phyloP scores from a whole-genome alignment of 129 eudicot genomes.

The Logfia minima region DNA sequence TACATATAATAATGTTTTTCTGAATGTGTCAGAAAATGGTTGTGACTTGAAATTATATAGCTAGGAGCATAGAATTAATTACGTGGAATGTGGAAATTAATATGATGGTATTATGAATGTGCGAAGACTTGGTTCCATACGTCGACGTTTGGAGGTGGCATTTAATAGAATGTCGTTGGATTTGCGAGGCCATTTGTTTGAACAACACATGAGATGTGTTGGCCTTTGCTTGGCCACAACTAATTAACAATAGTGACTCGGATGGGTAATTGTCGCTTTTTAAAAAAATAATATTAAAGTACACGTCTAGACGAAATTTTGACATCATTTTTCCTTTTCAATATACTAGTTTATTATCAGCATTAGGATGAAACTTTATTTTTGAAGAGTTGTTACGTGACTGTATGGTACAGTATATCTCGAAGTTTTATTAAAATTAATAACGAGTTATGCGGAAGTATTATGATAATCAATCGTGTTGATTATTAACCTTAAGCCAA shows the following conservation, averaged over 20 bases:
- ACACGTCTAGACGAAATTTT: too few relatives aligned
- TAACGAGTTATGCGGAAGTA: too few relatives aligned
- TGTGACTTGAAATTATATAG: not conserved
- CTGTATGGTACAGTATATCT: too few relatives aligned
- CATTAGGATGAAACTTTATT: too few relatives aligned
- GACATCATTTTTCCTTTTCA: too few relatives aligned
- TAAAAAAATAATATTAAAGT: too few relatives aligned
- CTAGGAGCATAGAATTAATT: not conserved
- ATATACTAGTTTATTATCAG: too few relatives aligned
- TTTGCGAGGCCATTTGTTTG: constrained; percentile 29
- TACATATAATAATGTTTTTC: not conserved
- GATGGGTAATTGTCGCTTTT: not conserved
- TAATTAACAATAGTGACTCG: not conserved
- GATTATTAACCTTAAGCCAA: too few relatives aligned
- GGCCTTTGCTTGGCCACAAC: constrained; percentile 29
- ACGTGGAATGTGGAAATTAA: not conserved
- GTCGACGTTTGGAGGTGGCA: constrained; percentile 22
- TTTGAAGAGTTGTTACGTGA: too few relatives aligned
- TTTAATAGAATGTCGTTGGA: constrained; percentile 23
- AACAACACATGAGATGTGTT: constrained; percentile 33
- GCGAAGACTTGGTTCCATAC: constrained; percentile 5
- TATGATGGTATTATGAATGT: not conserved
- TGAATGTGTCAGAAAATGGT: not conserved
- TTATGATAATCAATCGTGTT: too few relatives aligned
- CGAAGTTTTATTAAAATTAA: too few relatives aligned